Percentiles rank a stretch among this genome's conserved stretches.
phyloP scores from a whole-genome alignment of 441 rosid genomes.

The Eruca vesicaria region DNA sequence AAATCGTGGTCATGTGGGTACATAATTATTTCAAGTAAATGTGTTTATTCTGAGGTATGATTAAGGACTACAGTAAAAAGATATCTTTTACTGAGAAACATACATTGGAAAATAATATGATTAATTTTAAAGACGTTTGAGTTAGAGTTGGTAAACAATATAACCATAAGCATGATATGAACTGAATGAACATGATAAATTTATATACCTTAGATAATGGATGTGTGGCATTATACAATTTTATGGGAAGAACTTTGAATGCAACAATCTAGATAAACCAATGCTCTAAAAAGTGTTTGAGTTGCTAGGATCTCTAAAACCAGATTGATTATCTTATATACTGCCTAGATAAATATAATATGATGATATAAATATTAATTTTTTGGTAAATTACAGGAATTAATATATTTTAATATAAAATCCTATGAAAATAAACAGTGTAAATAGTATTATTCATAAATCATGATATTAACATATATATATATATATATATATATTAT shows the following conservation, averaged over 20 bases:
- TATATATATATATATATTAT: not conserved
- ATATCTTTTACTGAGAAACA: no score
- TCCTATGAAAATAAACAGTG: not conserved
- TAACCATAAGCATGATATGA: not conserved
- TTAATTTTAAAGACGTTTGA: not conserved
- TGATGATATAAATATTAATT: not conserved
- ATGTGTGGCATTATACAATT: not conserved
- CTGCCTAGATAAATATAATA: not conserved
- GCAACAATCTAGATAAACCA: not conserved
- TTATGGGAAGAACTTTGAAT: not conserved
- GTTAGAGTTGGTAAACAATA: not conserved
- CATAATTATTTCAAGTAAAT: not conserved
- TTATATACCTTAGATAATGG: not conserved
- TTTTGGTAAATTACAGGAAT: no score
- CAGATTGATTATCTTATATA: not conserved
- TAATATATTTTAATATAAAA: no score
- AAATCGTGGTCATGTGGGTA: not conserved
- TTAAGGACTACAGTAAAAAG: no score
- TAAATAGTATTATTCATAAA: not conserved
- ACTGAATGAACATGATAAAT: not conserved
- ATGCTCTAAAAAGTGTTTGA: not conserved
- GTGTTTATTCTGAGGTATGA: no score
- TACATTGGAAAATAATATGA: no score
- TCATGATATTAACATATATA: not conserved
- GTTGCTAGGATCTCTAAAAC: not conserved